Evolutionary conservation across 2,329 filamentous ascomycete species (phyloP), one percentile per base, ranked within the genome.

Genomic region (Coniochaeta sp.): DNA sequence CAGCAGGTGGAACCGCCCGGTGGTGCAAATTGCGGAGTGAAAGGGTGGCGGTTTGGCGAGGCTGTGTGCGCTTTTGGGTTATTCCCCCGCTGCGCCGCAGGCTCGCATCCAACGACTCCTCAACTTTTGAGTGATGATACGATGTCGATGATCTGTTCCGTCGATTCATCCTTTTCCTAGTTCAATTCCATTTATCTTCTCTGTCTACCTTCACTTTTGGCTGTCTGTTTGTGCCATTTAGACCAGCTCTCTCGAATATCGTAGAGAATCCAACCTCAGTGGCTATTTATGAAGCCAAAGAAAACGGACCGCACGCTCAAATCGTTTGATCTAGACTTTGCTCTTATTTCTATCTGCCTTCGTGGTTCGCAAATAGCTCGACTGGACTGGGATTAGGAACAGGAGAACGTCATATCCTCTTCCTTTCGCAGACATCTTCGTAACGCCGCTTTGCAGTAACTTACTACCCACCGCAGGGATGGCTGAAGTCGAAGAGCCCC

Each of bases 401-500:
- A 38, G 36, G 10, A n/a, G n/a, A n/a, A n/a, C n/a, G 10, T 38
- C 4, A 5, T 17, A n/a, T 17, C 10, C 10, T 5, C 36, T 38
- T 17, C 16, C 36, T 14, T 38, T 42, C 5, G 38, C n/a, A 42
- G 16, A 3, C 19, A 12, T 36, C 34, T 6, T 12, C 10, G 10
- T 12, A 36, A 7, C 34, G 34, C 34, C 34, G 3, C 16, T 42
- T 42, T n/a, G 5, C 38, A 10, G 9, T 4, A 8, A 8, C 16
- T 4, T 3, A 5, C n/a, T 3, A 42, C 38, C 4, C 19, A n/a
- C 38, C 6, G 47, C 22, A 28, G 26, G 57, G 61, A 88, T 88
- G 85, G 78, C 83, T 8, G 85, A 88, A 58, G 75, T 79, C 52
- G 82, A 86, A 66, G 85, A 87, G 68, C 83, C 83, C 42, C 81